These are phyloP conservation scores for Lepidopterella palustris DNA, from an alignment of 495 filamentous ascomycete species.

Conservation along the genomic window DNA sequence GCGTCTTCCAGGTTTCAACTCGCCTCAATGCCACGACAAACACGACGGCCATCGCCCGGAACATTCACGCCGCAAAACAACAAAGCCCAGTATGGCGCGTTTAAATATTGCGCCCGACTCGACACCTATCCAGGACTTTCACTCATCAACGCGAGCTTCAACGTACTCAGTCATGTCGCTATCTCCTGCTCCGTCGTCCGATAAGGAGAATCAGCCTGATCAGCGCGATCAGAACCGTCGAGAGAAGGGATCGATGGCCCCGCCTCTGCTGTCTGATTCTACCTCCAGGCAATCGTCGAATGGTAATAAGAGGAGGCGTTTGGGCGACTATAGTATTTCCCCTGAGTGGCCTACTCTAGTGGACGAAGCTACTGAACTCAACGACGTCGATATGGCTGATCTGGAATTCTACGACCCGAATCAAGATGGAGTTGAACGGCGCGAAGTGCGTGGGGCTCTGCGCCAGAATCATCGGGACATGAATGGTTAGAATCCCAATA, in stretches of 20 bases:
- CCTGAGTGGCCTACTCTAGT: slow-evolving; percentile 31
- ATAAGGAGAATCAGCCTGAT: slow-evolving; percentile 53
- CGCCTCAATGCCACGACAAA: no score
- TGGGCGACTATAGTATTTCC: slow-evolving; percentile 35
- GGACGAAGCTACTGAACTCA: slow-evolving; percentile 45
- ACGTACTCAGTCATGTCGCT: slow-evolving; percentile 39
- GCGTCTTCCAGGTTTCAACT: no score
- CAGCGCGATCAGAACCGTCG: slow-evolving; percentile 3
- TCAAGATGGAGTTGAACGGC: slow-evolving; percentile 72
- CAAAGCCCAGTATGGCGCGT: slow-evolving; percentile 20
- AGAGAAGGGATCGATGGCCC: slow-evolving; percentile 10
- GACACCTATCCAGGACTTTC: slow-evolving; percentile 7
- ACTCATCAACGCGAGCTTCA: slow-evolving; percentile 8
- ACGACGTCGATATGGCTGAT: slow-evolving; percentile 40
- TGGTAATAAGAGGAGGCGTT: slow-evolving; percentile 16
- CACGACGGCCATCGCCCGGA: no score
- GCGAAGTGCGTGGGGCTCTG: slow-evolving; percentile 59
- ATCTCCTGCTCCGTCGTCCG: slow-evolving; percentile 41
- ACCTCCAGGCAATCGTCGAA: slow-evolving; percentile 3
- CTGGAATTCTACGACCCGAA: slow-evolving; percentile 72
- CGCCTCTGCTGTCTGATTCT: slow-evolving; percentile 6
- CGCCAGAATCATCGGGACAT: slow-evolving; percentile 62
- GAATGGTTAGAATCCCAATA: slow-evolving; percentile 45
- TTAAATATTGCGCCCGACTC: slow-evolving; percentile 20
- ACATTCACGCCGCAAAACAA: no score